These are phyloP conservation scores for Boletus tylopilopsis DNA, from an alignment of 768 basidiomycete species.

Conservation along the genomic window DNA sequence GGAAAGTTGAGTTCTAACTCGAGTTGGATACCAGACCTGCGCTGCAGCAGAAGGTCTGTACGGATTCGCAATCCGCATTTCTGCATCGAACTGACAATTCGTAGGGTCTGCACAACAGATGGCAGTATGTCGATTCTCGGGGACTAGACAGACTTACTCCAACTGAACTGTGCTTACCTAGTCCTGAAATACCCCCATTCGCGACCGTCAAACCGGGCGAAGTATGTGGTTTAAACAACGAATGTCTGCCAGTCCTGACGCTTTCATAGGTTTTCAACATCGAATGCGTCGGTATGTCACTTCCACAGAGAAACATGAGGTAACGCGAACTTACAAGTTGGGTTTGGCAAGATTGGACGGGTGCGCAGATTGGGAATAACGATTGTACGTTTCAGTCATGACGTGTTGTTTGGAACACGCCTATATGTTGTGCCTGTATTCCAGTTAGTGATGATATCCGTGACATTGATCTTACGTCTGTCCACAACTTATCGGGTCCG, in stretches of 20 bases:
- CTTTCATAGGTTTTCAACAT: conserved; percentile 58
- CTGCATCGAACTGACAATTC: neutral
- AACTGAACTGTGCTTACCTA: conserved; percentile 21
- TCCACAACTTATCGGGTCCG: conserved; percentile 77
- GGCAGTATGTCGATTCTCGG: conserved; percentile 51
- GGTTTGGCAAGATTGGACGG: conserved; percentile 60
- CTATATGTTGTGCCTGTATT: neutral
- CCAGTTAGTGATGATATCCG: conserved; percentile 64
- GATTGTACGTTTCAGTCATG: conserved; percentile 43
- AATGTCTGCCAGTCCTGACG: neutral
- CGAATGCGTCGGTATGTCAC: conserved; percentile 56
- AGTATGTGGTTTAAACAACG: conserved; percentile 24
- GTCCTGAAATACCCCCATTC: conserved; percentile 62
- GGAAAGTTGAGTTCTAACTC: neutral
- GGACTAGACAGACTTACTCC: neutral
- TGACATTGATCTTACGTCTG: conserved; percentile 58
- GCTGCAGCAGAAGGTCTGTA: conserved; percentile 52
- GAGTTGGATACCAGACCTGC: conserved; percentile 35
- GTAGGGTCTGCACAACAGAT: conserved; percentile 66
- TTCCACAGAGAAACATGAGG: neutral
- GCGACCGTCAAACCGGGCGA: conserved; percentile 62
- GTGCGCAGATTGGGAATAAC: conserved; percentile 75
- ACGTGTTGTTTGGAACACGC: neutral
- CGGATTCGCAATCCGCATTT: neutral
- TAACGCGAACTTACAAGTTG: neutral